A percentile compares a stretch with the other conserved stretches of the same genome.
These are phyloP conservation scores for Plasmodium yoelii DNA, from an alignment of 169 alveolate genomes.

Conservation along the genomic window DNA sequence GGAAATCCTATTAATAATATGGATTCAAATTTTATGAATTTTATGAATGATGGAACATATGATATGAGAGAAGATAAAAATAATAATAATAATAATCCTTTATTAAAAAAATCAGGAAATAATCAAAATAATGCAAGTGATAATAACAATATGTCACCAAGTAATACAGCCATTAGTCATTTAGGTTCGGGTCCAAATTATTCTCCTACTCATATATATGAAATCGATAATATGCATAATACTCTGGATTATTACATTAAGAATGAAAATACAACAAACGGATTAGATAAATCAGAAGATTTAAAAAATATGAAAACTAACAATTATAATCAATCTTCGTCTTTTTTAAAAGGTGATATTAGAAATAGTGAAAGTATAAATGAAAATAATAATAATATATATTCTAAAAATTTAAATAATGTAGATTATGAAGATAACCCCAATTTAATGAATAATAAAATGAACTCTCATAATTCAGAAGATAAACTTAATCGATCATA, in stretches of 20 bases:
- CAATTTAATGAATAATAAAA: slow-evolving; percentile 13
- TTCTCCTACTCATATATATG: slow-evolving; percentile 69
- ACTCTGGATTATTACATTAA: slow-evolving; percentile 43
- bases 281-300: slow-evolving; percentile 31
- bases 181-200: slow-evolving; percentile 29
- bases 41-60: slow-evolving; percentile 25
- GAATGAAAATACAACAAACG: slow-evolving; percentile 35
- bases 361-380: slow-evolving; percentile 20
- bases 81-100: slow-evolving; percentile 9
- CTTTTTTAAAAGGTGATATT: slow-evolving; percentile 1
- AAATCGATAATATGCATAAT: slow-evolving; percentile 35
- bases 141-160: slow-evolving; percentile 17
- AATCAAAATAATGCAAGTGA: background rate
- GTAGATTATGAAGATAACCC: background rate
- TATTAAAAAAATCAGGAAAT: background rate
- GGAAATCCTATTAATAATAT: background rate
- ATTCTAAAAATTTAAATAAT: slow-evolving; percentile 8
- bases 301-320: slow-evolving; percentile 28
- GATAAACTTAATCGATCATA: slow-evolving; percentile 12
- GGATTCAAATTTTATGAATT: slow-evolving; percentile 23
- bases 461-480: slow-evolving; percentile 15
- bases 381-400: slow-evolving; percentile 1
- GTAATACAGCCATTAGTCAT: slow-evolving; percentile 52
- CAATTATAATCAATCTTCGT: background rate
- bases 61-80: slow-evolving; percentile 7